Evolutionary conservation across 495 filamentous ascomycete genomes (phyloP).

Genomic region (Usnea hakonensis): DNA sequence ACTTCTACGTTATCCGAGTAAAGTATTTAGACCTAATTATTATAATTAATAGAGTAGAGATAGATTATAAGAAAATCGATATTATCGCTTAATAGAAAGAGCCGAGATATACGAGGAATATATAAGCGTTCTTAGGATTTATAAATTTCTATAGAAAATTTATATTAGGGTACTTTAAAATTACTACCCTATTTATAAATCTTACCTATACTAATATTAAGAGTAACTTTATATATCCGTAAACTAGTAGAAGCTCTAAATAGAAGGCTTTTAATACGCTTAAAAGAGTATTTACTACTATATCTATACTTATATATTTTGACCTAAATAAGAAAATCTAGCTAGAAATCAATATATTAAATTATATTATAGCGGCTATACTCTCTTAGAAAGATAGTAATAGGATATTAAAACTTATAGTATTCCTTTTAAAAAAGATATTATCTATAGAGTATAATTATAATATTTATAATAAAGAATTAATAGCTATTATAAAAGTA

Average conservation of each 20-base stretch:
- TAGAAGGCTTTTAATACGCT: background rate
- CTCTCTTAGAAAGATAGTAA: background rate
- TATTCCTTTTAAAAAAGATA: background rate
- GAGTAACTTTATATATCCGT: background rate
- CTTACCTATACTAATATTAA: background rate
- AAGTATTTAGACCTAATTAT: no score
- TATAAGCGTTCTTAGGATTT: background rate
- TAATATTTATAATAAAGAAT: background rate
- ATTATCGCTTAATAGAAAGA: constrained; percentile 1
- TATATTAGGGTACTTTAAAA: background rate
- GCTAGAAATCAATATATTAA: constrained; percentile 3
- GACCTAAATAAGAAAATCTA: constrained; percentile 2
- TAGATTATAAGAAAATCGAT: no score
- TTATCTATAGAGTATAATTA: background rate
- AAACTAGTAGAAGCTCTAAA: background rate
- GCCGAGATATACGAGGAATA: background rate
- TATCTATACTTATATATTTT: background rate
- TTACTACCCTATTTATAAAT: background rate
- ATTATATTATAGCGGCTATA: background rate
- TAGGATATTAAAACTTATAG: background rate
- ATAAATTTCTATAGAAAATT: background rate
- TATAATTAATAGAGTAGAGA: no score
- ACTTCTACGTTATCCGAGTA: no score
- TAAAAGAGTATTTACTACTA: background rate
- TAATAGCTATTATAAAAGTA: background rate